Percentiles rank a stretch among this genome's conserved stretches.
Conservation (phyloP, 2,329 filamentous ascomycete species). For the Monosporascus sp. region DNA sequence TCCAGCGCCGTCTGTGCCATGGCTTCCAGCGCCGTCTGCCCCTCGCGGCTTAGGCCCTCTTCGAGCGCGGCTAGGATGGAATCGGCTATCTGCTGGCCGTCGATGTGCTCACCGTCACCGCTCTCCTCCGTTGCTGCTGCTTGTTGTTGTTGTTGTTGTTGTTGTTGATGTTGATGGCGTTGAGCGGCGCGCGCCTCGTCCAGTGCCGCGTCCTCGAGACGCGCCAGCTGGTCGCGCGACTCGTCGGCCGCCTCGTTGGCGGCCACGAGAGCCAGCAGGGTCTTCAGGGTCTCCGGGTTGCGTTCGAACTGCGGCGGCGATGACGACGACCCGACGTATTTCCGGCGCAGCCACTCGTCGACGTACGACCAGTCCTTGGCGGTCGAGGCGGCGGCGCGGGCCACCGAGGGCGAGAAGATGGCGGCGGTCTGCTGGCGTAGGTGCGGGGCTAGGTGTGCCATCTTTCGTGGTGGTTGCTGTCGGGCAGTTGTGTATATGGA, state of each 20-base stretch:
- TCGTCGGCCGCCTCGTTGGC: slow-evolving; percentile 76
- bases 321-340: slow-evolving; percentile 34
- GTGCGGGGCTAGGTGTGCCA: slow-evolving; percentile 27
- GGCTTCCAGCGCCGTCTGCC: slow-evolving; percentile 49
- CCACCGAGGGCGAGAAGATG: slow-evolving; percentile 63
- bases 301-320: slow-evolving; percentile 71
- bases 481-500: neutral
- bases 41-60: slow-evolving; percentile 49
- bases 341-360: slow-evolving; percentile 73
- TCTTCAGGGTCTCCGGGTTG: slow-evolving; percentile 75
- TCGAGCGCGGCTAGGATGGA: slow-evolving; percentile 50
- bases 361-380: slow-evolving; percentile 90
- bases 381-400: slow-evolving; percentile 71
- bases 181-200: slow-evolving; percentile 37
- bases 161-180: slow-evolving; percentile 28
- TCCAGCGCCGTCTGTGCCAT: slow-evolving; percentile 48
- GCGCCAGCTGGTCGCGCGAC: slow-evolving; percentile 52
- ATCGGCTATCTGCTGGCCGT: slow-evolving; percentile 24
- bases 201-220: slow-evolving; percentile 56
- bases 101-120: neutral
- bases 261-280: slow-evolving; percentile 66
- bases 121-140: neutral
- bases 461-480: slow-evolving; percentile 8
- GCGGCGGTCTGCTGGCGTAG: slow-evolving; percentile 32
- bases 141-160: neutral